These are phyloP conservation scores for Phytopythium delawarense DNA, from an alignment of 352 stramenopile species.

Conservation along the genomic window DNA sequence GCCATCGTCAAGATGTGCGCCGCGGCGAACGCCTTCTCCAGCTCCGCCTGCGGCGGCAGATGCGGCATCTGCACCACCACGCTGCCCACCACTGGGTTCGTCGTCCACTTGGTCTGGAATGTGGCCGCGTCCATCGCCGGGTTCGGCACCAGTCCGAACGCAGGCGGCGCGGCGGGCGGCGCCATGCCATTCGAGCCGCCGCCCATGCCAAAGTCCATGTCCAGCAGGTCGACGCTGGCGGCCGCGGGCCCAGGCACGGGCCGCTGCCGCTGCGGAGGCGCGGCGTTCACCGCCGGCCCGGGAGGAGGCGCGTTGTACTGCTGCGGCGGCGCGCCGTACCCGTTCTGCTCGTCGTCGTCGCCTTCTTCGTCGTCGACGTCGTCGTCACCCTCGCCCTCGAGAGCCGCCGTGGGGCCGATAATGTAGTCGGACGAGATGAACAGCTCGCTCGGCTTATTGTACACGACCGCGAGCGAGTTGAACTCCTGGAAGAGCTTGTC, in stretches of 20 bases:
- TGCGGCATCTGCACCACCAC: conserved; percentile 54
- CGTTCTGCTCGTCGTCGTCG: conserved; percentile 11
- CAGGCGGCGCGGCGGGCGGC: conserved; percentile 15
- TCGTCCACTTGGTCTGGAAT: conserved; percentile 76
- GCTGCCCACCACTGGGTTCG: conserved; percentile 57
- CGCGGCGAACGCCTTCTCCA: conserved; percentile 59
- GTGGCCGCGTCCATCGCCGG: conserved; percentile 69
- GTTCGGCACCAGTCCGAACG: conserved; percentile 50
- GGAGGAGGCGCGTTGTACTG: conserved; percentile 3
- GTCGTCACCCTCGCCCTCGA: conserved; percentile 42
- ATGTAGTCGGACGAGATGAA: conserved; percentile 90
- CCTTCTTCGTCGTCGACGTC: conserved; percentile 46
- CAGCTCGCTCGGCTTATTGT: conserved; percentile 94
- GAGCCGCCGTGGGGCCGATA: conserved; percentile 21
- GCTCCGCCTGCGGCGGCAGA: conserved; percentile 52
- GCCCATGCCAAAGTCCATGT: conserved; percentile 64
- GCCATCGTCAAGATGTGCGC: conserved; percentile 73
- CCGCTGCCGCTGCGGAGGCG: conserved; percentile 32
- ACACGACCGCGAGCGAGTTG: conserved; percentile 97
- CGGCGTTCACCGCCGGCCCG: neutral
- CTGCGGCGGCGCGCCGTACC: neutral
- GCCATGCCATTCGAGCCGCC: conserved; percentile 15
- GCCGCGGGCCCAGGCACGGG: conserved; percentile 18
- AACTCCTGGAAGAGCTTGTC: conserved; percentile 95
- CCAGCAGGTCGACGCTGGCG: conserved; percentile 58